Percentiles rank a stretch among this genome's conserved stretches.
phyloP scores from a whole-genome alignment of 768 basidiomycete genomes.

The Hygrophorus russula region DNA sequence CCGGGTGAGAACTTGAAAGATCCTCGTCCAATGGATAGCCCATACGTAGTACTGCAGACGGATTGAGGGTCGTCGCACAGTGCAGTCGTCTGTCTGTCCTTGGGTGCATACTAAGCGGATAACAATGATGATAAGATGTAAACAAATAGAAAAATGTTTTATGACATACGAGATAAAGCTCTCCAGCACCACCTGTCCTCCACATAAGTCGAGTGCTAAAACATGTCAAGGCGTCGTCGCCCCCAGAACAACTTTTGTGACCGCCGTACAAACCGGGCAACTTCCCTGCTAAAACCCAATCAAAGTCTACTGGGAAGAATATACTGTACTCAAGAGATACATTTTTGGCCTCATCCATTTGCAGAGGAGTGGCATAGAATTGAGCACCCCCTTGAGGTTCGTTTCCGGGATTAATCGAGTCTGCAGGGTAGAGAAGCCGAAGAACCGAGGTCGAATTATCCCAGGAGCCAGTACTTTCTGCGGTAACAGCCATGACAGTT shows the following conservation, averaged over 20 bases:
- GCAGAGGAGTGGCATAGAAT: conserved; percentile 42
- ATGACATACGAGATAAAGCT: conserved; percentile 57
- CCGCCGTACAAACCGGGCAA: conserved; percentile 75
- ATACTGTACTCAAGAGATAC: conserved; percentile 60
- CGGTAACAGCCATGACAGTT: neutral
- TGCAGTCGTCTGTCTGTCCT: conserved; percentile 48
- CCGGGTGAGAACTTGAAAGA: conserved; percentile 53
- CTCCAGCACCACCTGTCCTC: conserved; percentile 55
- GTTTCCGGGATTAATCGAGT: conserved; percentile 57
- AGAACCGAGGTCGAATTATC: conserved; percentile 31
- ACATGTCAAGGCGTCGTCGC: conserved; percentile 57
- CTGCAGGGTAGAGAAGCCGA: conserved; percentile 56
- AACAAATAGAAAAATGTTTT: neutral
- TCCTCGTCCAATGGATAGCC: conserved; percentile 66
- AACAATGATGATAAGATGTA: neutral
- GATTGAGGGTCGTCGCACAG: conserved; percentile 52
- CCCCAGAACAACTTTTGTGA: conserved; percentile 58
- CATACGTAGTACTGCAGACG: conserved; percentile 55
- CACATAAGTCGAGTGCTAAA: conserved; percentile 87
- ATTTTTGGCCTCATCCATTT: conserved; percentile 34
- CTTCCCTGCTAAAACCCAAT: conserved; percentile 78
- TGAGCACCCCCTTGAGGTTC: conserved; percentile 62
- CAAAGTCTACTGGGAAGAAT: conserved; percentile 65
- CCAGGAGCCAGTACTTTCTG: conserved; percentile 8
- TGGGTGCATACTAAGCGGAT: conserved; percentile 55